Percentiles rank a stretch among this genome's conserved stretches.
Evolutionary conservation across 768 basidiomycete species (phyloP).

Genomic region (Cystobasidium onofrii): DNA sequence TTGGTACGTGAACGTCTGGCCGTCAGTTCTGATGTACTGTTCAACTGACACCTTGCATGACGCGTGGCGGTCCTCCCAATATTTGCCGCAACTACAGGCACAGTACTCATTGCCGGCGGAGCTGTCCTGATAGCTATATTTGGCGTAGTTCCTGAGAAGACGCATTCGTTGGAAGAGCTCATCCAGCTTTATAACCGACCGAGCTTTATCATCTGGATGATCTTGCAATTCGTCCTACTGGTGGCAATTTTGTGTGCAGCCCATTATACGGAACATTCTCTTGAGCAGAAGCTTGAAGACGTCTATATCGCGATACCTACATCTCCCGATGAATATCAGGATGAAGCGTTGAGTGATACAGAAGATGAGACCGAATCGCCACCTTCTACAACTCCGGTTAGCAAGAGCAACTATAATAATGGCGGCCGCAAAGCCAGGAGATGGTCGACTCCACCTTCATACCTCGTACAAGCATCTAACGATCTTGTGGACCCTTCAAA

Average conservation of each 20-base stretch:
- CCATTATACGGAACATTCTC: slow-evolving; percentile 34
- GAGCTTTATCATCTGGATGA: slow-evolving; percentile 73
- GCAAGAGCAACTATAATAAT: background rate
- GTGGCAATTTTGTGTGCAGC: slow-evolving; percentile 59
- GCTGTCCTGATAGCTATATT: slow-evolving; percentile 83
- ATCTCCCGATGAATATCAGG: slow-evolving; percentile 26
- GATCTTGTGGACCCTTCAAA: background rate
- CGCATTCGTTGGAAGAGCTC: slow-evolving; percentile 76
- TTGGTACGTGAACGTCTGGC: slow-evolving; percentile 53
- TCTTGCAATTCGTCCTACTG: slow-evolving; percentile 58
- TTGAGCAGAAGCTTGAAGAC: slow-evolving; percentile 57
- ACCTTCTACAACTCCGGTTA: background rate
- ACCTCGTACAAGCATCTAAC: background rate
- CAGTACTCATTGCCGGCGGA: slow-evolving; percentile 74
- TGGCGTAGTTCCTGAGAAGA: slow-evolving; percentile 81
- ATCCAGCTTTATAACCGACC: slow-evolving; percentile 65
- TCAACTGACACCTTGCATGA: background rate
- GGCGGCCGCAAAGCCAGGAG: slow-evolving; percentile 15
- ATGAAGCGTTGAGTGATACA: slow-evolving; percentile 24
- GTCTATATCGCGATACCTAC: slow-evolving; percentile 43
- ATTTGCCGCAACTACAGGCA: slow-evolving; percentile 44
- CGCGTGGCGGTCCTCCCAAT: background rate
- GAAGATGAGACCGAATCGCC: background rate
- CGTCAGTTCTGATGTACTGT: too few relatives aligned
- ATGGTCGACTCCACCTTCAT: slow-evolving; percentile 26